Conservation (phyloP, 352 stramenopile genomes). For the Pythium dissimile region DNA sequence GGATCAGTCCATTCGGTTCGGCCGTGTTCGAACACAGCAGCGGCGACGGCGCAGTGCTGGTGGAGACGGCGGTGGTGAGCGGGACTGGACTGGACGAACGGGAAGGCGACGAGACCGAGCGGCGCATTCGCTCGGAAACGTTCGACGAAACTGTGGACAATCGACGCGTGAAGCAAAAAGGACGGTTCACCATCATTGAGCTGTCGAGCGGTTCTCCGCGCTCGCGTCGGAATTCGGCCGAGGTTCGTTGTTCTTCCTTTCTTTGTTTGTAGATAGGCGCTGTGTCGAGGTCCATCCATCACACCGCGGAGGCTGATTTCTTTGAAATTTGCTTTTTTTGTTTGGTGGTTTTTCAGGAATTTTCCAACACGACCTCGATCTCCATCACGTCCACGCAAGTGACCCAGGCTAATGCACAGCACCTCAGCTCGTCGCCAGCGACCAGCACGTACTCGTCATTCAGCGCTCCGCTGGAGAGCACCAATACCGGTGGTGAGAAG, state of each 20-base stretch:
- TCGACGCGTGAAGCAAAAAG: conserved; percentile 59
- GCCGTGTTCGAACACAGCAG: conserved; percentile 21
- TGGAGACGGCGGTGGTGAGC: background rate
- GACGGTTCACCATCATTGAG: conserved; percentile 85
- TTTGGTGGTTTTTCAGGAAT: conserved; percentile 26
- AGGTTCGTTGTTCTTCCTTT: conserved; percentile 28
- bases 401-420: conserved; percentile 19
- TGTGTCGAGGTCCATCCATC: conserved; percentile 3
- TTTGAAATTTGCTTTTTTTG: no score
- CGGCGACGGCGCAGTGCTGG: background rate
- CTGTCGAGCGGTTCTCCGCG: conserved; percentile 58
- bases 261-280: background rate
- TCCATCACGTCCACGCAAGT: conserved; percentile 32
- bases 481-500: background rate
- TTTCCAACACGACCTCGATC: conserved; percentile 49
- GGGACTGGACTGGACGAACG: background rate
- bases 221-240: conserved; percentile 47
- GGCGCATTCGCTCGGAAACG: background rate
- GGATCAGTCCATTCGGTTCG: conserved; percentile 24
- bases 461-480: background rate
- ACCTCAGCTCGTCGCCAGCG: conserved; percentile 8
- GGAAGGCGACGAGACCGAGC: background rate
- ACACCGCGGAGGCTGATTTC: no score
- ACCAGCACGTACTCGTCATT: background rate
- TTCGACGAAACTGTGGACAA: conserved; percentile 19